A percentile compares a stretch with the other conserved stretches of the same genome.
Evolutionary conservation across 345 rosid species (phyloP).

Genomic region (Boechera stricta): DNA sequence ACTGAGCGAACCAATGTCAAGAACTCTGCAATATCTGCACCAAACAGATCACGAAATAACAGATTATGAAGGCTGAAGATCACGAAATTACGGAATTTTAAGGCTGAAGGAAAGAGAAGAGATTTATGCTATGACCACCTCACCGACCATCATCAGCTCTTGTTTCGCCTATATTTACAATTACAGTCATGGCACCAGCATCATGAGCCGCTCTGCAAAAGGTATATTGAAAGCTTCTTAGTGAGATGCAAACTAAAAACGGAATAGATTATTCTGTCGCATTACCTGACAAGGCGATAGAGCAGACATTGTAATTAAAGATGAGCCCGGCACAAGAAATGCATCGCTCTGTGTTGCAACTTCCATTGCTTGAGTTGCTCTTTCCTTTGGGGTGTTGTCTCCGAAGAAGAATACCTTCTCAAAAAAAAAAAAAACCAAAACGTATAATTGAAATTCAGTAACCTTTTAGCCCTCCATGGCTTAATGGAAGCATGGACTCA

Average conservation of each 20-base stretch:
- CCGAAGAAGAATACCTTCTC: constrained; percentile 89
- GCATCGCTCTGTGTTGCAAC: constrained; percentile 80
- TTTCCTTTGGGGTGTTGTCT: constrained; percentile 88
- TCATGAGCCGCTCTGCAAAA: constrained; percentile 80
- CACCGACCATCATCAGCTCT: constrained; percentile 85
- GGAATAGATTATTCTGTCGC: neutral
- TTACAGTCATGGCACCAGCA: constrained; percentile 83
- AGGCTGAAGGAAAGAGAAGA: neutral
- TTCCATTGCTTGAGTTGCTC: constrained; percentile 81
- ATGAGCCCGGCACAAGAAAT: constrained; percentile 82
- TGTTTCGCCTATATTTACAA: constrained; percentile 77
- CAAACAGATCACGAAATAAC: constrained; percentile 14
- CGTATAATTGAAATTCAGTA: too few relatives aligned
- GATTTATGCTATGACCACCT: constrained; percentile 51
- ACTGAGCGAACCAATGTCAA: constrained; percentile 71
- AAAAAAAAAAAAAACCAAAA: neutral
- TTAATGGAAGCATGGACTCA: too few relatives aligned
- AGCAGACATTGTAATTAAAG: constrained; percentile 95
- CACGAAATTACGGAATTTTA: too few relatives aligned
- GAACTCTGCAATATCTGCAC: constrained; percentile 61
- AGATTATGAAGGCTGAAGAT: neutral
- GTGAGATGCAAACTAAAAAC: constrained; percentile 7
- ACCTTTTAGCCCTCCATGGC: too few relatives aligned
- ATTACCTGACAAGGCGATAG: constrained; percentile 78
- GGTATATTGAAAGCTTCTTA: neutral